Base-by-base conservation (phyloP, 176 grass and related monocot genomes). In the Secale cereale region DNA sequence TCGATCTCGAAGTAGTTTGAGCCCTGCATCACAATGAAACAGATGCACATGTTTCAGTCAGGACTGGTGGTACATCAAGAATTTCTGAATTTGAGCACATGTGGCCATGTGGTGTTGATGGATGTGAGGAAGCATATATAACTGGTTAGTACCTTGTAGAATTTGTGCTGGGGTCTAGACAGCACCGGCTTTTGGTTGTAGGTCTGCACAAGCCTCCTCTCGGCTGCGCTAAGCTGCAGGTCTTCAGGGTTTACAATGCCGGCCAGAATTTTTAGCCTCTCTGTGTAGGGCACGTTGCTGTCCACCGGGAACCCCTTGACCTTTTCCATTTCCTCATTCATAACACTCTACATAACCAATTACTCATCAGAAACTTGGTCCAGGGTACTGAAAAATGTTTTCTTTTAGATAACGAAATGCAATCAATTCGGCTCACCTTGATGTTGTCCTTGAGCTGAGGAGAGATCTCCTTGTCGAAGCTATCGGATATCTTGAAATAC, bases 1-100 rank as follows among this genome's bases (percentile, higher is more conserved):
- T 98, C 93, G 12, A 98, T 94, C 90, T 98, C 97, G 43, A 98
- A 95, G 88, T 98, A 98, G 87, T 98, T 95, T 56, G 97, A 82
- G 81, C 89, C 93, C 97, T 95, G 14, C 32, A 92, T 79, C 80
- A 82, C 19, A 57, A 57, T 35, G 86, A 81, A 85, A 78, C 27
- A 86, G 4, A 60, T 0, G 72, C 23, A 60, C 11, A 46, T 48
- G 59, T 39, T 83, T 87, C 67, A 68, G 36, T 75, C 77, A 88
- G 81, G 50, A 81, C 30, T 19, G 46, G 30, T 19, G 46, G 30
- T 29, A 64, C 48, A 66, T 25, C 13, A 68, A 76, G 13, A 71
- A 71, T 79, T 59, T 52, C 8, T 4, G 11, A 27, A 25, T 73
- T 3, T 85, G 26, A 90, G 28, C 65, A 65, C 19, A 78, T 64